Percentiles rank a stretch among this genome's conserved stretches.
phyloP scores from a whole-genome alignment of 305 asterid genomes.

The Coffea humblotiana region DNA sequence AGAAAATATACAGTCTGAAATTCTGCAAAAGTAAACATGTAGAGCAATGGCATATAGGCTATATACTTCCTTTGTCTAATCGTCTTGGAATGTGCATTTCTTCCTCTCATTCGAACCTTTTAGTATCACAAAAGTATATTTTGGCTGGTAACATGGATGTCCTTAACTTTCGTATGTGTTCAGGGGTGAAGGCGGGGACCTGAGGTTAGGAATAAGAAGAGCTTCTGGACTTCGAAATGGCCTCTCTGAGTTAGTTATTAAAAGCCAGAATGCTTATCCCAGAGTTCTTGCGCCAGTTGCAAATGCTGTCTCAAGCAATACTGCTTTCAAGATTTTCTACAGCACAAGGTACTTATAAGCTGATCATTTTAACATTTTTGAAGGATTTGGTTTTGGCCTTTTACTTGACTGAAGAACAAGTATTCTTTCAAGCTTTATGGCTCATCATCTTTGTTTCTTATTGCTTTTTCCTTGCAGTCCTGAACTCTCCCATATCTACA shows the following conservation, averaged over 20 bases:
- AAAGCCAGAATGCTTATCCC: slow-evolving; percentile 67
- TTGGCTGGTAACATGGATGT: neutral
- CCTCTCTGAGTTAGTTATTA: slow-evolving; percentile 74
- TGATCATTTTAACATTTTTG: neutral
- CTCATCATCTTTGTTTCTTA: neutral
- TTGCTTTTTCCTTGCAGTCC: neutral
- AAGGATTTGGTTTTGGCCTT: slow-evolving; percentile 1
- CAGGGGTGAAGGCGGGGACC: slow-evolving; percentile 89
- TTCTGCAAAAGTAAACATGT: neutral
- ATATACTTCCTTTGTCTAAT: neutral
- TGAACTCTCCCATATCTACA: neutral
- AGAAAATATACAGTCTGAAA: neutral
- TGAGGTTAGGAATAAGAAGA: slow-evolving; percentile 87
- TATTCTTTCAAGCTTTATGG: neutral
- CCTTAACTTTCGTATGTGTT: neutral
- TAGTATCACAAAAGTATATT: neutral
- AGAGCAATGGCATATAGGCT: neutral
- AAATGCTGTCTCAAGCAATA: slow-evolving; percentile 59
- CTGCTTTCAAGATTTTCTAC: slow-evolving; percentile 63
- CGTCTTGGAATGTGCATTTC: neutral
- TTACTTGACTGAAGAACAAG: neutral
- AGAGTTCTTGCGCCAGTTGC: slow-evolving; percentile 75
- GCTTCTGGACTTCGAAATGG: slow-evolving; percentile 91
- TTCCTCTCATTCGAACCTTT: neutral
- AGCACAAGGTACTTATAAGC: slow-evolving; percentile 66